Base-by-base conservation (phyloP, 1,139 yeast species). In the Saccharomyces hybrid region DNA sequence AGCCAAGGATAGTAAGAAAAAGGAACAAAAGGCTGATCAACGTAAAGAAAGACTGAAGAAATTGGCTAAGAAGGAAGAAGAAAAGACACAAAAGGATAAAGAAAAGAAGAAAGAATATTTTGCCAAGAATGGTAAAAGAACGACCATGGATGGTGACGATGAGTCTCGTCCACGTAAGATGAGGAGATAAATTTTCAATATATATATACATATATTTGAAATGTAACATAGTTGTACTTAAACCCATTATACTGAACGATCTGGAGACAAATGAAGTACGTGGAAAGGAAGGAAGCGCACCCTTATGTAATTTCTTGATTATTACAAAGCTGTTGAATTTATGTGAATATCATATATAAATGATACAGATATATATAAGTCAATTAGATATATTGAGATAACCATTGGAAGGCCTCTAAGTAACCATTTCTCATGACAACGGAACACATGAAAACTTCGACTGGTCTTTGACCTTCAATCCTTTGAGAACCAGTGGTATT, bases 401-500 rank as follows among this genome's bases (percentile, higher is more conserved):
- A 82, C 97, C 97, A 90, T 78, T 87, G 87, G 81, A 90, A 89
- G 60, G 95, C 97, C 64, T 90, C 97, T 57, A 95, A 93, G 74
- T 90, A 90, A 64, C 97, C 97, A 72, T 88, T 88, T 80, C 97
- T 88, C 95, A 88, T 86, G 55, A 89, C 96, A 60, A 93, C 96
- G 32, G 97, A 89, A 73, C 96, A 93, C 98, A 95, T 93, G 75
- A 83, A 95, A 50, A 93, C 84, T 76, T 93, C 99, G 58, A 93
- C 84, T 53, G 99, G 98, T 77, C 99, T 86, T 65, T 80, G 80
- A 59, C 84, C 86, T 58, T 84, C 90, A 62, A 88, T 77, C 67
- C 85, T 84, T 51, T 77, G 80, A 60, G 84, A 84, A 66, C 98
- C 98, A 47, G 97, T 90, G 59, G 97, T 90, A 67, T 83, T 83